phyloP scores from a whole-genome alignment of 495 filamentous ascomycete species.

The Trichoderma reesei region DNA sequence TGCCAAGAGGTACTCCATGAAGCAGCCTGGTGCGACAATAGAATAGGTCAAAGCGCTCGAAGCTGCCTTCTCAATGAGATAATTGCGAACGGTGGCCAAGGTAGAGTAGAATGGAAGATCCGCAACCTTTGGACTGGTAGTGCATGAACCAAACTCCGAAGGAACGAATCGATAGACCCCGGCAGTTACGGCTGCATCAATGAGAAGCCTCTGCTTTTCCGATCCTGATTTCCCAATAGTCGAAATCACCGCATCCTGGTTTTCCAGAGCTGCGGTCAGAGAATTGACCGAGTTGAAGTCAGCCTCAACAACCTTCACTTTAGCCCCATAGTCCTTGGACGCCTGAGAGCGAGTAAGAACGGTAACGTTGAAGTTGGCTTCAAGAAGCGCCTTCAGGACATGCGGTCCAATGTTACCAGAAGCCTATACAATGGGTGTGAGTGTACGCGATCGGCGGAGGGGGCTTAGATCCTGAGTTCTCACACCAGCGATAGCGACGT shows the following conservation, averaged over 20 bases:
- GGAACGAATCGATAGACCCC: conserved; percentile 46
- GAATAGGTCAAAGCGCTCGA: conserved; percentile 35
- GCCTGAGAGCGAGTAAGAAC: conserved; percentile 44
- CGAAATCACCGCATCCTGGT: conserved; percentile 39
- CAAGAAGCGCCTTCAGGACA: conserved; percentile 56
- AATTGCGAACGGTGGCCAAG: conserved; percentile 34
- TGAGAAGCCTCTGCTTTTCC: conserved; percentile 26
- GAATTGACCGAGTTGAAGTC: conserved; percentile 39
- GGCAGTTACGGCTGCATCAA: conserved; percentile 41
- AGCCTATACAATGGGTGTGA: conserved; percentile 13
- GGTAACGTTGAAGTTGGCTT: conserved; percentile 81
- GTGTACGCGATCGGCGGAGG: no score
- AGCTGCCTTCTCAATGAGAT: conserved; percentile 30
- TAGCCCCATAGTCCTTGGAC: conserved; percentile 20
- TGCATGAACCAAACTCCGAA: conserved; percentile 44
- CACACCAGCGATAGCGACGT: no score
- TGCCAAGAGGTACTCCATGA: conserved; percentile 20
- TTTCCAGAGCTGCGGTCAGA: conserved; percentile 32
- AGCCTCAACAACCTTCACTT: conserved; percentile 32
- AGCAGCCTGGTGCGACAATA: conserved; percentile 30
- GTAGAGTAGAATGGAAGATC: conserved; percentile 32
- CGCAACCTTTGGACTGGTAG: conserved; percentile 21
- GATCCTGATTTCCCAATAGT: conserved; percentile 18
- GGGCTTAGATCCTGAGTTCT: no score
- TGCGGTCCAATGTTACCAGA: conserved; percentile 42